Base-by-base conservation (phyloP, 768 basidiomycete genomes). In the Russula emetica region DNA sequence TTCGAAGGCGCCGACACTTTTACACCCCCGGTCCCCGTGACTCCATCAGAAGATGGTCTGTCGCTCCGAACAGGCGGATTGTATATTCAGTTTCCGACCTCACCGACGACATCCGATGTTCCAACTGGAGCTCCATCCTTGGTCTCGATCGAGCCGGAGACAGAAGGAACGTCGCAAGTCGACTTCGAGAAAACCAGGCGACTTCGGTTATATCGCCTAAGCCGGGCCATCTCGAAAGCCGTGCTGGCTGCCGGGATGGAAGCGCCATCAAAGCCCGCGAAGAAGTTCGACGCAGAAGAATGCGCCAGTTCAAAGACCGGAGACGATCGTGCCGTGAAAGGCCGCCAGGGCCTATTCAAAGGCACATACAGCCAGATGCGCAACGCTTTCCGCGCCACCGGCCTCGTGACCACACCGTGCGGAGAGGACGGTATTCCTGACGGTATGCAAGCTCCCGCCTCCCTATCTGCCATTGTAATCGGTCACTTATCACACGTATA, bases 291-390 rank as follows among this genome's bases (percentile, higher is more conserved):
- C 7, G 40, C 32, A 52, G 64, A 65, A 65, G 55, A 52, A 32
- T 32, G 55, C 64, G 26, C 34, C n/a, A 20, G 24, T 28, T 26
- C 49, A 36, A 52, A 24, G 14, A 22, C 30, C 13, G 58, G 45
- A 44, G 58, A 51, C 20, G 47, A 38, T 16, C 38, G 20, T 22
- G 38, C 42, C 38, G 32, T 55, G 38, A 64, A 61, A 42, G 38
- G 47, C 1, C 53, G 42, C 16, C 60, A 59, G 22, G 67, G 66
- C 11, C 49, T 69, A 55, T 69, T 69, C 55, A 66, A 62, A 34
- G 69, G 69, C 20, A 69, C 69, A 30, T 69, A 69, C 54, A 60
- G 69, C 32, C 69, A 69, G 62, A 62, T 69, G 61, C 67, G 64
- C 32, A 42, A 59, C n/a, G 69, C 69, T 20, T 69, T 69, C 26